Evolutionary conservation across 805 yeast species (phyloP).

Genomic region (Candida maesae): DNA sequence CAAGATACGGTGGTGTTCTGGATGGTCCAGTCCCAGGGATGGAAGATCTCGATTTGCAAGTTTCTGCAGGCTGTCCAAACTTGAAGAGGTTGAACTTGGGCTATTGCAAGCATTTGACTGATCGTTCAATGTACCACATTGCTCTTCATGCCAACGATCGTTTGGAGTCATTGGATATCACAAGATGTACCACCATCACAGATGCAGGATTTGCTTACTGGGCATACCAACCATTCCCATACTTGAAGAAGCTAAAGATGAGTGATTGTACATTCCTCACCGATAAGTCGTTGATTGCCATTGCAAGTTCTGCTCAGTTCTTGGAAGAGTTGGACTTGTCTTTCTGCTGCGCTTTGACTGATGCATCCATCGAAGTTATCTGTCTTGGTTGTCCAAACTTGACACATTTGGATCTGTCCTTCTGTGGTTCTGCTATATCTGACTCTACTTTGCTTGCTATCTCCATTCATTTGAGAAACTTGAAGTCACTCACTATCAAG

Average conservation of each 20-base stretch:
- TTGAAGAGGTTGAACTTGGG: conserved; percentile 53
- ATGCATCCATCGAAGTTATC: conserved; percentile 61
- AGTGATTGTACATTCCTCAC: conserved; percentile 74
- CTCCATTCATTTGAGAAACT: conserved; percentile 46
- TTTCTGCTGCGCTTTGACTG: conserved; percentile 74
- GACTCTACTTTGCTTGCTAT: conserved; percentile 63
- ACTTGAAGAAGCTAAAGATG: conserved; percentile 47
- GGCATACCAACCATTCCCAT: conserved; percentile 54
- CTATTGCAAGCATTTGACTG: conserved; percentile 76
- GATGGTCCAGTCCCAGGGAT: conserved; percentile 30
- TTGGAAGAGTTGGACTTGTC: conserved; percentile 57
- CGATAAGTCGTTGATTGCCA: conserved; percentile 57
- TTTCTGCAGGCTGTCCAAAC: conserved; percentile 52
- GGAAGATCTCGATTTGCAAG: conserved; percentile 22
- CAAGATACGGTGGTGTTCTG: conserved; percentile 4
- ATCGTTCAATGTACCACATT: conserved; percentile 59
- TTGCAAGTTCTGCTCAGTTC: conserved; percentile 58
- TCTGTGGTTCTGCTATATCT: conserved; percentile 78
- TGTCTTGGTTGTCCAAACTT: conserved; percentile 62
- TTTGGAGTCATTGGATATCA: conserved; percentile 54
- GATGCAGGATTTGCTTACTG: conserved; percentile 70
- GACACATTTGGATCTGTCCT: conserved; percentile 53
- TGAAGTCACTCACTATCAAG: conserved; percentile 48
- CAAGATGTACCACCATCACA: conserved; percentile 75
- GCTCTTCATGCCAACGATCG: conserved; percentile 55